These are phyloP conservation scores for Paramecium sexaurelia DNA, from an alignment of 73 alveolate genomes.

Conservation along the genomic window DNA sequence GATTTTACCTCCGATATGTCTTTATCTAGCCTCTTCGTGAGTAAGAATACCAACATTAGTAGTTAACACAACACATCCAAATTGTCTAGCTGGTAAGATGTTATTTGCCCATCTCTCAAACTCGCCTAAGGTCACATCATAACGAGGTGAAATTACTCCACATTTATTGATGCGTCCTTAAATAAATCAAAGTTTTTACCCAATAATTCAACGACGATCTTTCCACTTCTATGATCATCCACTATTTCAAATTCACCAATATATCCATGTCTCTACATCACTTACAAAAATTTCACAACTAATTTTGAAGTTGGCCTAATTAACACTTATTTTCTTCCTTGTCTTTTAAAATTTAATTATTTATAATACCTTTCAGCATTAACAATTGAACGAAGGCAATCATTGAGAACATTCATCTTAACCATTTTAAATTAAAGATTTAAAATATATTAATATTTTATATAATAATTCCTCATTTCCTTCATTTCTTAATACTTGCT, in stretches of 20 bases:
- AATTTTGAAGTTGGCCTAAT: conserved; percentile 97
- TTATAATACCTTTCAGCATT: conserved; percentile 97
- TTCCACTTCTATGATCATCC: conserved; percentile 98
- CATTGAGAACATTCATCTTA: conserved; percentile 92
- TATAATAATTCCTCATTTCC: not conserved
- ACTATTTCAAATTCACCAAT: conserved; percentile 96
- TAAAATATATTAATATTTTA: conserved; percentile 17
- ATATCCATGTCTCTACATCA: conserved; percentile 97
- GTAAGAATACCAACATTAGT: conserved; percentile 90
- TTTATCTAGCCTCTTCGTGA: conserved; percentile 91
- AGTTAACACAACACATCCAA: conserved; percentile 95
- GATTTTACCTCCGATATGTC: conserved; percentile 98
- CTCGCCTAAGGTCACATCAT: conserved; percentile 82
- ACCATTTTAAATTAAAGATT: conserved; percentile 84
- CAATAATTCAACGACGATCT: conserved; percentile 94
- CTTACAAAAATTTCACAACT: conserved; percentile 93
- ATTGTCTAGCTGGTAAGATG: conserved; percentile 96
- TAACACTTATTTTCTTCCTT: conserved; percentile 79
- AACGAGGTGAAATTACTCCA: conserved; percentile 98
- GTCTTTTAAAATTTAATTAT: conserved; percentile 72
- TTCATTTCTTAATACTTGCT: too few relatives aligned
- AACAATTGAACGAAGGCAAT: conserved; percentile 90
- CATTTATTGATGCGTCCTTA: conserved; percentile 93
- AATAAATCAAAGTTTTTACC: conserved; percentile 50
- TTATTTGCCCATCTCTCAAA: conserved; percentile 87